These are phyloP conservation scores for Exophiala phaeomuriformis DNA, from an alignment of 2,329 filamentous ascomycete genomes.

Conservation along the genomic window DNA sequence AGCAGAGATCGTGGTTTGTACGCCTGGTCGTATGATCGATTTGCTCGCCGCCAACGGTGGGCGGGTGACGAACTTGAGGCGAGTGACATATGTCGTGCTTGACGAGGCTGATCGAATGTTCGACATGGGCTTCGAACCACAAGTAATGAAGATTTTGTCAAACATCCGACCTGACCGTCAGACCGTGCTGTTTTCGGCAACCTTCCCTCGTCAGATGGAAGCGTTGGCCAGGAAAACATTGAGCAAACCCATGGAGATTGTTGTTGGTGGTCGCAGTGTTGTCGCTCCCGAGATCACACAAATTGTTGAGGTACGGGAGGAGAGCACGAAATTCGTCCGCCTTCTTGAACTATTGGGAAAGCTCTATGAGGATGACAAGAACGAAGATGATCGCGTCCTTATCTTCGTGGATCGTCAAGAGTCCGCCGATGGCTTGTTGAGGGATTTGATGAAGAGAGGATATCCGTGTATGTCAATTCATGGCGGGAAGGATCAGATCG, in stretches of 20 bases:
- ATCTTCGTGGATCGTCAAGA: slow-evolving; percentile 92
- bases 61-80: slow-evolving; percentile 81
- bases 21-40: slow-evolving; percentile 92
- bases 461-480: slow-evolving; percentile 92
- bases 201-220: slow-evolving; percentile 90
- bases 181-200: slow-evolving; percentile 92
- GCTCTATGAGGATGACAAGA: slow-evolving; percentile 61
- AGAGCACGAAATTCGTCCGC: slow-evolving; percentile 74
- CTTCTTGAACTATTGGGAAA: slow-evolving; percentile 81
- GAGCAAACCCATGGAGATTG: slow-evolving; percentile 78
- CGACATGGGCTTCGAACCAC: slow-evolving; percentile 98
- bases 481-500: slow-evolving; percentile 86
- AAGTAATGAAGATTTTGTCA: slow-evolving; percentile 91
- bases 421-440: slow-evolving; percentile 71
- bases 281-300: slow-evolving; percentile 73
- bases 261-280: slow-evolving; percentile 74
- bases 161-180: slow-evolving; percentile 89
- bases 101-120: slow-evolving; percentile 99
- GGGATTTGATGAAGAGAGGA: slow-evolving; percentile 71
- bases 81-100: slow-evolving; percentile 88
- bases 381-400: slow-evolving; percentile 82
- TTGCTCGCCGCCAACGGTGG: slow-evolving; percentile 86
- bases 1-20: slow-evolving; percentile 90
- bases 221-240: slow-evolving; percentile 82
- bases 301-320: slow-evolving; percentile 77